Evolutionary conservation across 345 rosid species (phyloP).

Genomic region (Carallia brachiata): DNA sequence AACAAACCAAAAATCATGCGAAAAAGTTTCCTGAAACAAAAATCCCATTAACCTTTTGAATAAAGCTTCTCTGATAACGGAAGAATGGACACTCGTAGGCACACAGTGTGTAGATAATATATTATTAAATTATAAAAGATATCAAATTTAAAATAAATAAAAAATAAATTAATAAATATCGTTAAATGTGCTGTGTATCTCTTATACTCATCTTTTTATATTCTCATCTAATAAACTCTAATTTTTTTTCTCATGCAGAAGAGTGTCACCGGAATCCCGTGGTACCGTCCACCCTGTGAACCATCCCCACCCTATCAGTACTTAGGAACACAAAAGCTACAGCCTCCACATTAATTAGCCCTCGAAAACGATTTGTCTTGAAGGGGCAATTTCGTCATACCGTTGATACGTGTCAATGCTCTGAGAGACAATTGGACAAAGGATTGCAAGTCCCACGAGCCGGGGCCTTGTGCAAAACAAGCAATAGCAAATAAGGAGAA

Average conservation of each 20-base stretch:
- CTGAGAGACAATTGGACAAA: not conserved
- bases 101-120: too few relatives aligned
- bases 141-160: too few relatives aligned
- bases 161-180: too few relatives aligned
- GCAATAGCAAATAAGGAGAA: too few relatives aligned
- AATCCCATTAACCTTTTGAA: not conserved
- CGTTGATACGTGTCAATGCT: not conserved
- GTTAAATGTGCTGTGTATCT: too few relatives aligned
- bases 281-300: conserved; percentile 34
- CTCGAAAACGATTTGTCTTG: conserved; percentile 6
- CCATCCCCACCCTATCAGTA: not conserved
- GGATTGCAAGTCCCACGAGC: too few relatives aligned
- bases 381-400: conserved; percentile 13
- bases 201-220: too few relatives aligned
- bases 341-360: not conserved
- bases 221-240: too few relatives aligned
- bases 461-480: too few relatives aligned
- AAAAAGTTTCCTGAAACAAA: not conserved
- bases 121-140: too few relatives aligned
- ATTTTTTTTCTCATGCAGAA: not conserved
- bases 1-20: not conserved
- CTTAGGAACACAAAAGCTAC: not conserved
- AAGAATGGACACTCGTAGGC: too few relatives aligned
- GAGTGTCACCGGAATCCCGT: conserved; percentile 34
- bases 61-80: too few relatives aligned